Evolutionary conservation across 306 rosid species (phyloP).

Genomic region (Alnus rubra): DNA sequence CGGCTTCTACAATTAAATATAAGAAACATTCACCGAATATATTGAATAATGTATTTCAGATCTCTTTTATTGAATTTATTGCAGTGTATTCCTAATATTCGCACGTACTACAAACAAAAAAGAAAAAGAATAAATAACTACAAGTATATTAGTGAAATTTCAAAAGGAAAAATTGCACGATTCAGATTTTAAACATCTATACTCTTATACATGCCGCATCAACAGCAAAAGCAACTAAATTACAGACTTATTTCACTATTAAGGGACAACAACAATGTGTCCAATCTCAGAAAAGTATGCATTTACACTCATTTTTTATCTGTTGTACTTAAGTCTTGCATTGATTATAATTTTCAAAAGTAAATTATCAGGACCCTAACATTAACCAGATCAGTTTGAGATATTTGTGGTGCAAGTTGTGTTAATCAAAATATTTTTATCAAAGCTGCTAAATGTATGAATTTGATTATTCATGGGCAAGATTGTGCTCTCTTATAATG

Average conservation of each 20-base stretch:
- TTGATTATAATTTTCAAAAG: too few species aligned
- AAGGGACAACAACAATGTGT: background rate
- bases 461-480: background rate
- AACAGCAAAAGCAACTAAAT: background rate
- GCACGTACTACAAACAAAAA: background rate
- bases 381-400: background rate
- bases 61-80: background rate
- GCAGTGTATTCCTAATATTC: background rate
- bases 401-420: background rate
- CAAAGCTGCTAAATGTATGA: background rate
- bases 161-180: background rate
- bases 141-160: background rate
- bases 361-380: background rate
- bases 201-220: background rate
- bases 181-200: background rate
- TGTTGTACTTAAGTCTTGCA: background rate
- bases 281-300: background rate
- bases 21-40: background rate
- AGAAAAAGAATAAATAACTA: background rate
- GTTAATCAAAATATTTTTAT: background rate
- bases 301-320: background rate
- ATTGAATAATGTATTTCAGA: background rate
- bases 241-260: background rate
- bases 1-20: background rate
- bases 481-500: background rate